Evolutionary conservation across 2,329 filamentous ascomycete species (phyloP).

Genomic region (Cladobotryum mycophilum): DNA sequence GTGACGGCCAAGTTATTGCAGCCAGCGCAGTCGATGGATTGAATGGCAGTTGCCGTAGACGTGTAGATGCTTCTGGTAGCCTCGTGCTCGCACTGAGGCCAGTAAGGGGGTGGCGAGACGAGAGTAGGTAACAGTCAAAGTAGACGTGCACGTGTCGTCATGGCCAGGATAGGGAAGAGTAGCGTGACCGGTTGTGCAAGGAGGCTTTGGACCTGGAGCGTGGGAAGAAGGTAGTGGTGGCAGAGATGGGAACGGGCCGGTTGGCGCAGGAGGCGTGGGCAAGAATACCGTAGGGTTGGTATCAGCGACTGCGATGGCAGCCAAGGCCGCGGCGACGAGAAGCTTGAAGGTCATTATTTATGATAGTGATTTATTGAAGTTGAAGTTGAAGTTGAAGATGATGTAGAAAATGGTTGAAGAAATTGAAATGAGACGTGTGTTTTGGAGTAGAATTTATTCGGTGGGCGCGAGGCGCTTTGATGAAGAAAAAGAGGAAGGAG

Average conservation of each 20-base stretch:
- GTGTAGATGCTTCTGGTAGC: slow-evolving; percentile 22
- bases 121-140: slow-evolving; percentile 20
- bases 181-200: not conserved
- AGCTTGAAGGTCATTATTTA: not conserved
- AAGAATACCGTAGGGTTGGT: not conserved
- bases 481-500: no score
- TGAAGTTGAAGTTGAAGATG: not conserved
- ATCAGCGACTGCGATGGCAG: not conserved
- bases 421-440: no score
- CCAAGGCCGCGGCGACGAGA: not conserved
- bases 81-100: slow-evolving; percentile 19
- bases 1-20: slow-evolving; percentile 21
- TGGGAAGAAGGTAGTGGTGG: not conserved
- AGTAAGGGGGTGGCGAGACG: slow-evolving; percentile 24
- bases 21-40: slow-evolving; percentile 26
- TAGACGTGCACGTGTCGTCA: slow-evolving; percentile 15
- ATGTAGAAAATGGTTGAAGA: not conserved
- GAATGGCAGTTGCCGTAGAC: slow-evolving; percentile 19
- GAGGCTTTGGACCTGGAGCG: not conserved
- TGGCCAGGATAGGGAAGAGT: slow-evolving; percentile 14
- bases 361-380: not conserved
- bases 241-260: not conserved
- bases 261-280: not conserved
- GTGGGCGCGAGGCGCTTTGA: no score
- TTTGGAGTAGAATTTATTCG: no score